Evolutionary conservation across 2,329 filamentous ascomycete genomes (phyloP).

Genomic region (Curvularia sp.): DNA sequence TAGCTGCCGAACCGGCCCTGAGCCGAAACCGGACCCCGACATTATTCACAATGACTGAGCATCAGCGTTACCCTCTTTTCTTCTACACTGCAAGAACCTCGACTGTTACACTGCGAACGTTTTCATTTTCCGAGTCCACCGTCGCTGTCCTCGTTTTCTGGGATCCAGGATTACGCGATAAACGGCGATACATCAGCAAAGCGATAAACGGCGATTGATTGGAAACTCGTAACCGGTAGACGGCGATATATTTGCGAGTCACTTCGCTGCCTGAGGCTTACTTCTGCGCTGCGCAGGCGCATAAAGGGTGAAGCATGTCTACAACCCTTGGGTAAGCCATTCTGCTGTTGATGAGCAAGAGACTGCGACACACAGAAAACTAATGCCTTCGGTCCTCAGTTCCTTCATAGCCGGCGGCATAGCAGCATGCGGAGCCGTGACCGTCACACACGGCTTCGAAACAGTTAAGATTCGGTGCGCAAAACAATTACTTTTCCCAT

Average conservation of each 20-base stretch:
- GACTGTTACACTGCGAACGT: neutral
- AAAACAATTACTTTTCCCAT: conserved; percentile 2
- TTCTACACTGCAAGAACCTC: neutral
- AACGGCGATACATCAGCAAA: conserved; percentile 3
- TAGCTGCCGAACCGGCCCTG: conserved; percentile 1
- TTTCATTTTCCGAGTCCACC: neutral
- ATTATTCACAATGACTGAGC: conserved; percentile 24
- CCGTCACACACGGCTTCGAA: conserved; percentile 96
- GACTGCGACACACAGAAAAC: neutral
- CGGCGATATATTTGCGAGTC: neutral
- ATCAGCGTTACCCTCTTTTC: conserved; percentile 8
- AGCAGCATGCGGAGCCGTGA: conserved; percentile 95
- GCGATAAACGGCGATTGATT: neutral
- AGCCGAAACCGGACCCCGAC: conserved; percentile 23
- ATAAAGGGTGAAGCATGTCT: conserved; percentile 48
- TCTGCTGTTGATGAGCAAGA: neutral
- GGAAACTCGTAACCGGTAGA: neutral
- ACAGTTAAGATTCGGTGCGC: conserved; percentile 95
- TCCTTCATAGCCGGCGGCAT: conserved; percentile 96
- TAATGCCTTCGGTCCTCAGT: conserved; percentile 51
- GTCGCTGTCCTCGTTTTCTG: neutral
- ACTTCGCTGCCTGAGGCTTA: neutral
- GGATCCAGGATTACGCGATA: conserved; percentile 7
- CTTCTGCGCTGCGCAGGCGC: conserved; percentile 5
- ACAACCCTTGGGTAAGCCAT: conserved; percentile 55